Evolutionary conservation across 306 rosid genomes (phyloP), one percentile per base, ranked within the genome.

Genomic region (Inga leiocalycina): DNA sequence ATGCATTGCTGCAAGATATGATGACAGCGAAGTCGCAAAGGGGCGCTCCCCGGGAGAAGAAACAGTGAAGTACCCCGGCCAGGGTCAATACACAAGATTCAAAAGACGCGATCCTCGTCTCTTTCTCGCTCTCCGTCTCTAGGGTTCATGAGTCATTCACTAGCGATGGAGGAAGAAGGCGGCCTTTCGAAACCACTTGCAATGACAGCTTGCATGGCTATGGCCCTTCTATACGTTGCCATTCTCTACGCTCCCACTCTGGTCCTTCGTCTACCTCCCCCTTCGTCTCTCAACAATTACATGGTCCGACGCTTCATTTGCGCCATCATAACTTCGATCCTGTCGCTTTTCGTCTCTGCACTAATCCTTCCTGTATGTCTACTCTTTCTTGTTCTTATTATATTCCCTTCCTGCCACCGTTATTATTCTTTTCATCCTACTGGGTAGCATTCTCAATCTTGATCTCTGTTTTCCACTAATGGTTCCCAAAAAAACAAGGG

Each of bases 231-330:
- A 61, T 96, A 89, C 84, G 97, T 96, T 20, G 94, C 80, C 49
- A 74, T 91, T 79, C 90, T 95, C 65, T 90, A 96, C 83, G 89
- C 89, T n/a, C 98, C 99, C 79, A 90, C 94, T 46, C 10, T 90
- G 69, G 80, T 96, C 71, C 93, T 96, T 22, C 97, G 97, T 20
- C 91, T 96, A 14, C 94, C 94, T 4, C 94, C 93, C 14, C 93
- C 99, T 78, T 56, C 97, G 45, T 92, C 98, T 43, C 79, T 85
- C 84, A 78, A 88, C 52, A 76, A 41, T 82, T 92, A 83, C 89
- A 67, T 91, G 91, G 73, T 91, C 80, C 92, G 97, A 37, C 96
- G 98, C n/a, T 96, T 92, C 93, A 39, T 89, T 2, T 91, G 98
- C 85, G 94, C 97, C 77, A 46, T 84, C 74, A 73, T 92, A 83